These are phyloP conservation scores for Ilyonectria robusta DNA, from an alignment of 2,329 filamentous ascomycete genomes.

Conservation along the genomic window DNA sequence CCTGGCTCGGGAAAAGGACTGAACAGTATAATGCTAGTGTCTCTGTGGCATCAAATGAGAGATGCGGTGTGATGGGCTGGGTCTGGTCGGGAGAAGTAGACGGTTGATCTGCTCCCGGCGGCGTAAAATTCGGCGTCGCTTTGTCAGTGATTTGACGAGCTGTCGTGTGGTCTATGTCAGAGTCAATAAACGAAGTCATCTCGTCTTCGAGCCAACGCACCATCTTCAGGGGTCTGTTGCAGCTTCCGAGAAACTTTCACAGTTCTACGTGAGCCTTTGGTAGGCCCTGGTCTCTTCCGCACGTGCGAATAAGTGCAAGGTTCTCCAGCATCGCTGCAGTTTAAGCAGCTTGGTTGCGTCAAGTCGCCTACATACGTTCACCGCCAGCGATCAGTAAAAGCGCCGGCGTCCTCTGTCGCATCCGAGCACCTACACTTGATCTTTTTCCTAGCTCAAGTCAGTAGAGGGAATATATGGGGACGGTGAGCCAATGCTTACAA, in stretches of 20 bases:
- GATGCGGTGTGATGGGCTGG: background rate
- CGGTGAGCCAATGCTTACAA: background rate
- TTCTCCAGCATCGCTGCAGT: background rate
- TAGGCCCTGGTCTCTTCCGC: background rate
- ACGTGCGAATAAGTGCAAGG: background rate
- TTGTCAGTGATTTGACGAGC: background rate
- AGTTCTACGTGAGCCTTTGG: background rate
- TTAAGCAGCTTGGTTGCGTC: background rate
- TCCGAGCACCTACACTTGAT: background rate
- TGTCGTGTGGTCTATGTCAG: background rate
- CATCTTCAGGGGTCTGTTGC: background rate
- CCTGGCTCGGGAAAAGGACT: background rate
- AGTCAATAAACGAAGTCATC: background rate
- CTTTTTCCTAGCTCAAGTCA: background rate
- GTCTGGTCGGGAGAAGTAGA: background rate
- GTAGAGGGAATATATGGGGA: background rate
- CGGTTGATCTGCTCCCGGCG: background rate
- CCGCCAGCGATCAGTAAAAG: background rate
- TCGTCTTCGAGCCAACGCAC: background rate
- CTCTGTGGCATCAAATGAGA: background rate
- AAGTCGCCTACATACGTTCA: background rate
- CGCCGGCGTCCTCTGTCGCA: too few species aligned
- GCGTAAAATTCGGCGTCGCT: background rate
- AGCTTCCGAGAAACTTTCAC: background rate
- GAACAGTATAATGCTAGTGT: background rate